Evolutionary conservation across 2,329 filamentous ascomycete species (phyloP), one percentile per base, ranked within the genome.

Genomic region (Trichophaea hybrida): DNA sequence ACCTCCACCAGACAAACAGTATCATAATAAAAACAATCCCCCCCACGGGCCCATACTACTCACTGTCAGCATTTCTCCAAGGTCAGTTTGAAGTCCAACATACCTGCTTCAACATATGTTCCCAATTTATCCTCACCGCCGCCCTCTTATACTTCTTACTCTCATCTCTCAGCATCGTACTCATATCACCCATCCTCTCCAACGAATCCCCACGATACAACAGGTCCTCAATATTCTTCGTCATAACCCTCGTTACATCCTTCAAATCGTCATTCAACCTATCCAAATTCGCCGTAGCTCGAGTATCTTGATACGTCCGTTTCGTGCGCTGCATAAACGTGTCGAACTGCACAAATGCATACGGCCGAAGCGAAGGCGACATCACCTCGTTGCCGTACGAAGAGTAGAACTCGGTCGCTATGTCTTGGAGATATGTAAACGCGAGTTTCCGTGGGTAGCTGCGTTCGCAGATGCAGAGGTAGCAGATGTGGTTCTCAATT

Each of bases 191-290:
- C 93, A 98, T 98, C 69, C 89, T 81, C 75, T 98, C 93, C 67
- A 98, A 75, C 69, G 84, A 93, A 72, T 98, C 93, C 33, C 93
- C 93, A 63, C 94, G 79, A 72, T 98, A 98, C 57, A 98, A 76
- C 70, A 98, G 75, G 73, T 98, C 93, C 77, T 98, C 93, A 68
- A 98, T 97, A 73, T 98, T 98, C 81, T 97, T 97, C 59, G 90
- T 97, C 94, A 98, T 98, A 70, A 98, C 90, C 75, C 96, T 90
- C 1, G 93, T 97, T 58, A 98, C 94, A 74, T 97, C 93, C 72
- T 90, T 85, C 66, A 98, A 80, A 78, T 98, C 94, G 71, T 96
- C 88, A 71, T 98, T 97, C 66, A 98, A 78, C 74, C 91, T 89
- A 73, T 94, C 88, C 60, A 98, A 80, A 74, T 97, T 97, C 74